Base-by-base conservation (phyloP, 2,329 filamentous ascomycete genomes). In the Trichoderma asperellum region DNA sequence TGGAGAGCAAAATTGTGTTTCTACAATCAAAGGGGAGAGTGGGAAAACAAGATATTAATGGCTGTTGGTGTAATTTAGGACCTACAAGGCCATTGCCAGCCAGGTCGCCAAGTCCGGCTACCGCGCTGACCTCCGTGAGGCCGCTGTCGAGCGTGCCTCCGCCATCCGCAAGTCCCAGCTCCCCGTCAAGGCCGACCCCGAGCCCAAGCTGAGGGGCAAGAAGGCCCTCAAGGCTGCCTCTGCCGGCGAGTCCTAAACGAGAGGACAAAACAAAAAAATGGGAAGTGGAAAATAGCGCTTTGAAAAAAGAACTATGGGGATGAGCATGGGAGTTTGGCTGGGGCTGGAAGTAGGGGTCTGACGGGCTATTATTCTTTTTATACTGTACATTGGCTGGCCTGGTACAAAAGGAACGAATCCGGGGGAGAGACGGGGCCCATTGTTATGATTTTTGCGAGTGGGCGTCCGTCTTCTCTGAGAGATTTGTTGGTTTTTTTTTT, bases 31-130 rank as follows among this genome's bases (percentile, higher is more conserved):
- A 35, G 16, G 21, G 3, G 1, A 7, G 2, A 2, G 14, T 18
- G n/a, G 6, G 43, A 6, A 24, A 14, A 21, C 21, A 35, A 37
- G 27, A 66, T 21, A 27, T 73, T 76, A 69, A 75, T 70, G 5
- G 2, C n/a, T 24, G 4, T 24, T 18, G 34, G 34, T 66, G 18
- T 5, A 18, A 21, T 68, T 1, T 74, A 96, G 93, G 88, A 91
- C 92, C 85, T 98, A 94, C 90, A 92, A 92, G 86, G 87, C 88
- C 77, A 89, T 98, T 81, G 94, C 94, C 84, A 91, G 89, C 86
- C 86, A 87, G 81, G 89, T 90, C 77, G 91, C 93, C 82, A 94
- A 93, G 89, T 87, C 88, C 81, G 88, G 90, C 80, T 99, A 98
- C 91, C 92, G 92, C 77, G 78, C 87, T 77, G 92, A 95, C 81